Evolutionary conservation across 805 yeast species (phyloP).

Genomic region (Blastobotrys chiropterorum): DNA sequence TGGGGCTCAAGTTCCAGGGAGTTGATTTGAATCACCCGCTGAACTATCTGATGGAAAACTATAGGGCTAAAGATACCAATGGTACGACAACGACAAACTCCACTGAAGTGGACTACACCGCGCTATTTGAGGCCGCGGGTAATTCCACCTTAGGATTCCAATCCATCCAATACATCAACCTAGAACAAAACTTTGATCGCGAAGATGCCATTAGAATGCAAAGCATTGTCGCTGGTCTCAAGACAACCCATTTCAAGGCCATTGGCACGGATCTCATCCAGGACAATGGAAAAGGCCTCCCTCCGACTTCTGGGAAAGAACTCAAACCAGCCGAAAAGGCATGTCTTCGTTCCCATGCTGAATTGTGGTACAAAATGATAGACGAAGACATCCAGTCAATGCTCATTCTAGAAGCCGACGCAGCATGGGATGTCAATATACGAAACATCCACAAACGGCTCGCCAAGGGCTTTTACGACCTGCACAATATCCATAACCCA

Average conservation of each 20-base stretch:
- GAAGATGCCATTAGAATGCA: conserved; percentile 16
- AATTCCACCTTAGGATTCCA: conserved; percentile 16
- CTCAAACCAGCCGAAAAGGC: conserved; percentile 7
- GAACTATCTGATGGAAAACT: background rate
- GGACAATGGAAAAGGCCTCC: conserved; percentile 2
- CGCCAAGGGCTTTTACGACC: background rate
- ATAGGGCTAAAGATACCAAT: background rate
- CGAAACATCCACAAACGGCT: background rate
- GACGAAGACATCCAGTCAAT: conserved; percentile 6
- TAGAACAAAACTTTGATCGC: conserved; percentile 8
- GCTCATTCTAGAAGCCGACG: conserved; percentile 15
- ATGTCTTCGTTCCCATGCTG: conserved; percentile 14
- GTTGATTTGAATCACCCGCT: background rate
- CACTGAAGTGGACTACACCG: too few relatives aligned
- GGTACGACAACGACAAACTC: too few relatives aligned
- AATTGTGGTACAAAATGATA: conserved; percentile 13
- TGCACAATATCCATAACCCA: background rate
- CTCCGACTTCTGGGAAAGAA: conserved; percentile 1
- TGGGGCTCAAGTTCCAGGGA: background rate
- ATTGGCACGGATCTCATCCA: background rate
- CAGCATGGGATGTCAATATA: conserved; percentile 16
- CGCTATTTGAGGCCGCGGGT: conserved; percentile 4
- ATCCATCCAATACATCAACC: conserved; percentile 11
- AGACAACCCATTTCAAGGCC: background rate
- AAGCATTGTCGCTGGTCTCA: conserved; percentile 7